Conservation (phyloP, 345 rosid species). For the Durio zibethinus region DNA sequence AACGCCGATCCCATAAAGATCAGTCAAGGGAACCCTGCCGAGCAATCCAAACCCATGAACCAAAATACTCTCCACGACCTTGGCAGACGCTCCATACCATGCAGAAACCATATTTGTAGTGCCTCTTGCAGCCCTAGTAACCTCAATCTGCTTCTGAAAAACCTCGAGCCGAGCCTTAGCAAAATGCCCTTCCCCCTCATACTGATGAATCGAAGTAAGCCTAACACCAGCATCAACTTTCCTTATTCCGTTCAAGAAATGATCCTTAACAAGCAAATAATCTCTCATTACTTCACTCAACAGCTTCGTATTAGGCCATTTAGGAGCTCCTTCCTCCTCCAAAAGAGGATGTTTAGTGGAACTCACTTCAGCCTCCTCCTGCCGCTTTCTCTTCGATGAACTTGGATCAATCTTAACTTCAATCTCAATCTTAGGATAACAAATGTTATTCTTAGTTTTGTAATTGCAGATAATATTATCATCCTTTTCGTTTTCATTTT, state of each 20-base stretch:
- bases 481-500: too few relatives aligned
- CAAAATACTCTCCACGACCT: constrained; percentile 26
- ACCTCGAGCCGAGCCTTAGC: constrained; percentile 32
- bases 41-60: constrained; percentile 41
- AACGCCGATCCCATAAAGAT: constrained; percentile 36
- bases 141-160: constrained; percentile 34
- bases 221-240: constrained; percentile 19
- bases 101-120: constrained; percentile 34
- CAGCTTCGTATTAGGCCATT: constrained; percentile 32
- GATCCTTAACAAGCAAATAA: constrained; percentile 21
- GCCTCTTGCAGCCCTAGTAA: constrained; percentile 21
- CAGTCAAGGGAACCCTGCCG: constrained; percentile 13
- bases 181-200: constrained; percentile 15
- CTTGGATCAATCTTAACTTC: neutral
- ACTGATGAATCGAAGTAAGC: constrained; percentile 38
- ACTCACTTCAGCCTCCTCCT: constrained; percentile 32
- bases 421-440: too few relatives aligned
- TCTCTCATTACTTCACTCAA: constrained; percentile 20
- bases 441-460: too few relatives aligned
- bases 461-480: too few relatives aligned
- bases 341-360: constrained; percentile 29
- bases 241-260: constrained; percentile 29
- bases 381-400: constrained; percentile 31
- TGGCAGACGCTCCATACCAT: constrained; percentile 41
- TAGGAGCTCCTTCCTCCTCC: neutral